A percentile compares a stretch with the other conserved stretches of the same genome.
Conservation (phyloP, 257 asterid species). For the Ligustrum vulgare region DNA sequence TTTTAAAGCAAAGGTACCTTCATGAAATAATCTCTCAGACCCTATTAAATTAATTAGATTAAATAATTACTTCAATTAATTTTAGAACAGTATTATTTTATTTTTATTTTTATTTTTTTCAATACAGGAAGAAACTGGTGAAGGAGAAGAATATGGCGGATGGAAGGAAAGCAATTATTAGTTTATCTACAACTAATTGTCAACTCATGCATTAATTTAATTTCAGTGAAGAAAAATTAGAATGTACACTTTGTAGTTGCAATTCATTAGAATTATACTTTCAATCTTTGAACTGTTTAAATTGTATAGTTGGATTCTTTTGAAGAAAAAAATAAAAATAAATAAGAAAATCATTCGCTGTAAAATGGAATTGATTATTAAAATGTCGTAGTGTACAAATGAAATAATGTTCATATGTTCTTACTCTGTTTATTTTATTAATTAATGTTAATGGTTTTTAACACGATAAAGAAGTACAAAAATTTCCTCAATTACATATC, state of each 20-base stretch:
- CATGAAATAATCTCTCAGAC: background rate
- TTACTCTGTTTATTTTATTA: no score
- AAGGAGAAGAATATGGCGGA: constrained; percentile 14
- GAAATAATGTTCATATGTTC: no score
- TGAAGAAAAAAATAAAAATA: no score
- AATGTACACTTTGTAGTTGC: background rate
- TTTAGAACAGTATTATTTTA: background rate
- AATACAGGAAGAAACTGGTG: constrained; percentile 12
- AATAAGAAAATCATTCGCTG: no score
- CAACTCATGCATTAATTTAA: background rate
- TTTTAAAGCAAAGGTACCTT: constrained; percentile 45
- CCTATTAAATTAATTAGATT: background rate
- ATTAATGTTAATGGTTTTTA: no score
- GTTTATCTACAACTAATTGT: background rate
- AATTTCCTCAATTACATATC: background rate
- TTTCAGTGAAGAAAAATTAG: background rate
- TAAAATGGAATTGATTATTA: no score
- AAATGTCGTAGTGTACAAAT: no score
- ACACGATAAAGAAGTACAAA: background rate
- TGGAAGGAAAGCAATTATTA: constrained; percentile 1
- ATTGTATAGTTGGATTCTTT: background rate
- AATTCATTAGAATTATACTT: background rate
- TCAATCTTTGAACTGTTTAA: background rate
- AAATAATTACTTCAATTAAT: no score
- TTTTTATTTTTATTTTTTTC: background rate